These are phyloP conservation scores for Fusarium equiseti DNA, from an alignment of 2,329 filamentous ascomycete species.

Conservation along the genomic window DNA sequence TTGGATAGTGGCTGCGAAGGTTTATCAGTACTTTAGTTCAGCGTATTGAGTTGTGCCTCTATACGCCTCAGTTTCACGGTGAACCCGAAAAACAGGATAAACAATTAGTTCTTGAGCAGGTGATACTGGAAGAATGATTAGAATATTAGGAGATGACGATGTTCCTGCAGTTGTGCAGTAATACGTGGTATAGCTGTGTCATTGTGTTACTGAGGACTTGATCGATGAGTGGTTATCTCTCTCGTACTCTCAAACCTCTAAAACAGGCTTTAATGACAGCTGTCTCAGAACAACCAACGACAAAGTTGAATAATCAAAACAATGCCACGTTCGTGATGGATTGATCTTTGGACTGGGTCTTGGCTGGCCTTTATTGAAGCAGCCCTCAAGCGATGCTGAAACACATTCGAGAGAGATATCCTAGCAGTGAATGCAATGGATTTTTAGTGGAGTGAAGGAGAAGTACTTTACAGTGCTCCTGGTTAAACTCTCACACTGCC, in stretches of 20 bases:
- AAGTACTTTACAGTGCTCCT: constrained; percentile 35
- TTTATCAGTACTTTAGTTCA: neutral
- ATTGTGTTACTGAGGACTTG: constrained; percentile 25
- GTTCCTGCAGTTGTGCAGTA: constrained; percentile 11
- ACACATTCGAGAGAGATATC: constrained; percentile 20
- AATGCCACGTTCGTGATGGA: constrained; percentile 3
- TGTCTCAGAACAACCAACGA: constrained; percentile 26
- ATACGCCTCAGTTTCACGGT: constrained; percentile 12
- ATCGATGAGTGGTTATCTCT: constrained; percentile 13
- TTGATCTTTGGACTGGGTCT: neutral
- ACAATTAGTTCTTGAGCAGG: neutral
- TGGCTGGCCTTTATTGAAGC: constrained; percentile 19
- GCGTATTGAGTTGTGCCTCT: constrained; percentile 5
- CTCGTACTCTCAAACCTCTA: constrained; percentile 23
- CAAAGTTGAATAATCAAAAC: constrained; percentile 19
- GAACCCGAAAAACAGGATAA: constrained; percentile 3
- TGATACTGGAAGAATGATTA: neutral
- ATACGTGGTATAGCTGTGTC: neutral
- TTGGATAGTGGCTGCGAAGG: constrained; percentile 28
- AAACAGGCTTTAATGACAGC: constrained; percentile 26
- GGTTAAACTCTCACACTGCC: constrained; percentile 28
- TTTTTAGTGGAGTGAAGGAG: neutral
- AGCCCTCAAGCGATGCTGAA: constrained; percentile 31
- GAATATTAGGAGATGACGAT: constrained; percentile 10
- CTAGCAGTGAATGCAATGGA: neutral